phyloP scores from a whole-genome alignment of 2,329 filamentous ascomycete genomes.

The Cladophialophora exuberans region DNA sequence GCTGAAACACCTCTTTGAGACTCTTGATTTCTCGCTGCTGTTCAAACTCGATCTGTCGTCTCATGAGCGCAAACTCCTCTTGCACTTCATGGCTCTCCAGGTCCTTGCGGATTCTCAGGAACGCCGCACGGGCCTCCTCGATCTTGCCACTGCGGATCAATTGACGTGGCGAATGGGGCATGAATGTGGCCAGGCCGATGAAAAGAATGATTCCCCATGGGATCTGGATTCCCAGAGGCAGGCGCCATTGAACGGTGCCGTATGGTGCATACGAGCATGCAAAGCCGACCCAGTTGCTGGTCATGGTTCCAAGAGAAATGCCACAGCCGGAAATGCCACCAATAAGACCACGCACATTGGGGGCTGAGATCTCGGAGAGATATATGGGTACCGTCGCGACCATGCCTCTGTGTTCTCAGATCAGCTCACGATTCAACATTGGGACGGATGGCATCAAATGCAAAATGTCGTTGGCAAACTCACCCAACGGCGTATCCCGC shows the following conservation, averaged over 20 bases:
- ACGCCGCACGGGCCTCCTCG: conserved; percentile 63
- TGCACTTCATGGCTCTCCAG: conserved; percentile 75
- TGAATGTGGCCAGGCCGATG: conserved; percentile 69
- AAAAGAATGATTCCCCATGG: conserved; percentile 76
- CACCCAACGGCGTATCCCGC: conserved; percentile 79
- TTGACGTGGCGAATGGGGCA: conserved; percentile 87
- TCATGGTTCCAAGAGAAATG: conserved; percentile 75
- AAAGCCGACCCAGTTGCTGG: conserved; percentile 76
- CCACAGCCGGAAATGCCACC: conserved; percentile 83
- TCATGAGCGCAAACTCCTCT: conserved; percentile 78
- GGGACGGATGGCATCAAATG: conserved; percentile 80
- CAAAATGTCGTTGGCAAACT: conserved; percentile 47
- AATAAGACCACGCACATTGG: conserved; percentile 73
- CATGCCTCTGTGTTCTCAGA: conserved; percentile 23
- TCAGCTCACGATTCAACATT: not conserved
- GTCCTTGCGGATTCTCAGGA: conserved; percentile 75
- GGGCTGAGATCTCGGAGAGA: conserved; percentile 43
- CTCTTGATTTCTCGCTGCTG: conserved; percentile 59
- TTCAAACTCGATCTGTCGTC: conserved; percentile 89
- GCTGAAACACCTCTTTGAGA: conserved; percentile 61
- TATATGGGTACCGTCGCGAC: conserved; percentile 34
- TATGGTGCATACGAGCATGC: conserved; percentile 64
- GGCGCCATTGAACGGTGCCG: conserved; percentile 74
- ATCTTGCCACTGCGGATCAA: conserved; percentile 77
- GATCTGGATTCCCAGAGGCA: conserved; percentile 79